These are phyloP conservation scores for Teratosphaeria gauchensis DNA, from an alignment of 2,329 filamentous ascomycete species.

Conservation along the genomic window DNA sequence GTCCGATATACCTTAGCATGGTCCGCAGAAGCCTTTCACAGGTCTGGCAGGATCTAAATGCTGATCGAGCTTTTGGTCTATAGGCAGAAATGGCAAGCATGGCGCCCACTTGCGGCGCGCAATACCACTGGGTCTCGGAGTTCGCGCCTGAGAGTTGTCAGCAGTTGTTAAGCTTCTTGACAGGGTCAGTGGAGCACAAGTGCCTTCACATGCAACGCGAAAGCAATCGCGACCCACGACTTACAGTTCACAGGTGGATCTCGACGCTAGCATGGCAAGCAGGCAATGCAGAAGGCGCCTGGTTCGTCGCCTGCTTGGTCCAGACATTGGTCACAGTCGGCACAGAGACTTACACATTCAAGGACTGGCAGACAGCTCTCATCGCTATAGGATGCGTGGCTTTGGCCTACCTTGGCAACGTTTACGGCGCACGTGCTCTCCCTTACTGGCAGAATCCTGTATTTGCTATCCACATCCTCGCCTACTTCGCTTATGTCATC, in stretches of 20 bases:
- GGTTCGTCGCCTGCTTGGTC: background rate
- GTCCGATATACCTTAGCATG: background rate
- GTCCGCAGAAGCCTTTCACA: background rate
- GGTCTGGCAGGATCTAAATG: background rate
- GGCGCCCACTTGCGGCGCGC: background rate
- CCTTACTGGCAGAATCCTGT: conserved; percentile 5
- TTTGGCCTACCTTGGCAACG: background rate
- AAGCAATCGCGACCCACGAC: background rate
- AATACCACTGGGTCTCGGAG: background rate
- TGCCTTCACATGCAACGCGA: background rate
- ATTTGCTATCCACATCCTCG: conserved; percentile 3
- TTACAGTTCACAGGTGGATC: background rate
- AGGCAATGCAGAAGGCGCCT: background rate
- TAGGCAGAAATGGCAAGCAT: conserved; percentile 17
- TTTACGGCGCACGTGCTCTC: conserved; percentile 1
- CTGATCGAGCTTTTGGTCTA: conserved; percentile 2
- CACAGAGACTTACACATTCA: background rate
- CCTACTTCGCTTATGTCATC: conserved; percentile 4
- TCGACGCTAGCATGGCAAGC: background rate
- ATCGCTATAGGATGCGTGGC: background rate
- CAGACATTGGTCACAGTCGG: background rate
- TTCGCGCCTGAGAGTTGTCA: background rate
- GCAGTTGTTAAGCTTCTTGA: background rate
- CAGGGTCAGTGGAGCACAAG: background rate
- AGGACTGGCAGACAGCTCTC: background rate